Evolutionary conservation across 1,139 yeast species (phyloP).

Genomic region (Blastobotrys arbuscula): DNA sequence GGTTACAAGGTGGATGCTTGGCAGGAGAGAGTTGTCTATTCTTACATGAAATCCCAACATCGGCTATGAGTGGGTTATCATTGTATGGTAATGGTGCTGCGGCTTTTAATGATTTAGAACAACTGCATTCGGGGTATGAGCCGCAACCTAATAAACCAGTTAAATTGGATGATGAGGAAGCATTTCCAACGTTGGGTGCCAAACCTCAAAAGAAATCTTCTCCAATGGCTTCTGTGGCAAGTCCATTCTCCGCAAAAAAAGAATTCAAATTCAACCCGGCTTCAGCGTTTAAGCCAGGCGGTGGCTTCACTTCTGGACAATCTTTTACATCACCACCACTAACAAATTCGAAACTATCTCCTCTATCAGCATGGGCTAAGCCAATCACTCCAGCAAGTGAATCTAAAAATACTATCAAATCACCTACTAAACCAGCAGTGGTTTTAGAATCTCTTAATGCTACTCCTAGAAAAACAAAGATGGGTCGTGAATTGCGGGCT

Average conservation of each 20-base stretch:
- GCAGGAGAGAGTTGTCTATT: constrained; percentile 39
- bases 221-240: constrained; percentile 5
- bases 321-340: neutral
- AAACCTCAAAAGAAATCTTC: constrained; percentile 12
- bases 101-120: neutral
- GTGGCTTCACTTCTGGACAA: neutral
- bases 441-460: constrained; percentile 9
- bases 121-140: neutral
- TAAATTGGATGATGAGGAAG: constrained; percentile 22
- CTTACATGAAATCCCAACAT: constrained; percentile 36
- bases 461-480: constrained; percentile 13
- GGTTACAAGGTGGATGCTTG: constrained; percentile 40
- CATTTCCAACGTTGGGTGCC: constrained; percentile 28
- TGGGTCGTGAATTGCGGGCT: constrained; percentile 22
- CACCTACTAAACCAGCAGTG: too few species aligned
- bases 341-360: constrained; percentile 4
- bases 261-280: constrained; percentile 10
- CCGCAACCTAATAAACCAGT: constrained; percentile 14
- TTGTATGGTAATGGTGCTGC: neutral
- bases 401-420: too few species aligned
- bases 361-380: neutral
- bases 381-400: neutral
- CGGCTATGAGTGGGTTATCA: constrained; percentile 3
- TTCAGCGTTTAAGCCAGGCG: constrained; percentile 2
- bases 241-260: constrained; percentile 1